Evolutionary conservation across 1,284 basidiomycete species (phyloP), one percentile per base, ranked within the genome.

Genomic region (Coniferiporia sulphurascens): DNA sequence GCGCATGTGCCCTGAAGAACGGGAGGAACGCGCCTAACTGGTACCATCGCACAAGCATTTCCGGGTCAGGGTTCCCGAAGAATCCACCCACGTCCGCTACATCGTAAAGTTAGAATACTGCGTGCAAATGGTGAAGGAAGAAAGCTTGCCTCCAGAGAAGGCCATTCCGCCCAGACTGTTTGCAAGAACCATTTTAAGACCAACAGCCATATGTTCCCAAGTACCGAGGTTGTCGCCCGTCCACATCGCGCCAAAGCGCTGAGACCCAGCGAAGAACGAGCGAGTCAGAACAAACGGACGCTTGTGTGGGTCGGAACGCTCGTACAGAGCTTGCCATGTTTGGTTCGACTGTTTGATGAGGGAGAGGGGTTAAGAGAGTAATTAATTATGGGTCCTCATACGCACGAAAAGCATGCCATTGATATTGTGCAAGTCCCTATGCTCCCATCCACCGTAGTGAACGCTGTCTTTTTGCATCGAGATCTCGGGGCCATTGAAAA

Each of bases 401-500:
- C 84, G 48, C 70, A 89, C 87, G 67, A 82, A 86, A 62, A 91
- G 84, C 89, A 93, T 91, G 59, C 92, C 92, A 67, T 95, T 95
- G 71, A 97, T 87, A 69, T 96, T 96, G 72, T 96, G 93, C 1
- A 99, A 73, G 69, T 99, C 96, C 48, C 96, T 87, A 70, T 99
- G 95, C 71, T 99, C 96, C 96, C 96, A 99, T 19, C 93, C 94
- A 44, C 88, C 89, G 68, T 92, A 77, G 69, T 99, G 96, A 41
- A 97, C 73, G 62, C 89, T 92, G 67, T 99, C 97, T 70, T 91
- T 93, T 12, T 92, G 94, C 88, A 98, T 94, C 12, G 93, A 94
- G 68, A 99, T 96, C 71, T 99, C 97, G 2, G 97, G 97, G 0
- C 96, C 97, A 66, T 98, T 96, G 78, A 99, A 99, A 22, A 99